A percentile compares a stretch with the other conserved stretches of the same genome.
Conservation (phyloP, 352 stramenopile species). For the Phytophthora agathidicida region DNA sequence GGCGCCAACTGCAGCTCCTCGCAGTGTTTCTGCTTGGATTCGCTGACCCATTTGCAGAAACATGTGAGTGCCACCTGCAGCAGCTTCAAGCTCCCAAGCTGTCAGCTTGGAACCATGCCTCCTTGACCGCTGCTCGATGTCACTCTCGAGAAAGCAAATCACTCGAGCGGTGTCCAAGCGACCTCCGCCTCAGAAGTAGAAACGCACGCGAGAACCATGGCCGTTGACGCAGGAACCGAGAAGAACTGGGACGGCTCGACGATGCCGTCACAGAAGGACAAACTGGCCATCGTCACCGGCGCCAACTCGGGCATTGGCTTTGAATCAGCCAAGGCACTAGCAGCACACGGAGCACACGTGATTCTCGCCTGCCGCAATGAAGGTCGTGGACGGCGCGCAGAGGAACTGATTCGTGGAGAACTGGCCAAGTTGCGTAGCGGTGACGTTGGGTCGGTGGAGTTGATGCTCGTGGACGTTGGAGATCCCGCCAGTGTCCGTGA, state of each 20-base stretch:
- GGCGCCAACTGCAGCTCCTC: background rate
- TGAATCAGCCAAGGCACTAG: conserved; percentile 61
- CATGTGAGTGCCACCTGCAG: conserved; percentile 3
- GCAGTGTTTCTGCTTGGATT: conserved; percentile 31
- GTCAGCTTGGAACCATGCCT: conserved; percentile 13
- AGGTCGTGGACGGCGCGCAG: conserved; percentile 28
- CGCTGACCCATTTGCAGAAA: conserved; percentile 33
- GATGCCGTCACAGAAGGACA: conserved; percentile 50
- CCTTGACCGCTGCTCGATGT: too few relatives aligned
- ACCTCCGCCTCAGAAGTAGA: conserved; percentile 5
- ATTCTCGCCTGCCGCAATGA: conserved; percentile 78
- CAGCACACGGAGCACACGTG: conserved; percentile 62
- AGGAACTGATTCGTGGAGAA: conserved; percentile 35
- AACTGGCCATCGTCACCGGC: conserved; percentile 75
- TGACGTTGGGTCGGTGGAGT: conserved; percentile 52
- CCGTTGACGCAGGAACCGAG: conserved; percentile 4
- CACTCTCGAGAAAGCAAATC: conserved; percentile 21
- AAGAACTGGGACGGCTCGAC: conserved; percentile 29
- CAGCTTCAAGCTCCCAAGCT: too few relatives aligned
- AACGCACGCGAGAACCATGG: conserved; percentile 18
- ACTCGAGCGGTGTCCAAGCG: background rate
- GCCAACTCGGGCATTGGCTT: conserved; percentile 82
- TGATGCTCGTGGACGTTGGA: conserved; percentile 47
- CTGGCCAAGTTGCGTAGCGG: conserved; percentile 7
- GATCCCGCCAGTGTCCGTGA: conserved; percentile 44